Evolutionary conservation across 2,329 filamentous ascomycete genomes (phyloP).

Genomic region (Stachybotrys chartarum): DNA sequence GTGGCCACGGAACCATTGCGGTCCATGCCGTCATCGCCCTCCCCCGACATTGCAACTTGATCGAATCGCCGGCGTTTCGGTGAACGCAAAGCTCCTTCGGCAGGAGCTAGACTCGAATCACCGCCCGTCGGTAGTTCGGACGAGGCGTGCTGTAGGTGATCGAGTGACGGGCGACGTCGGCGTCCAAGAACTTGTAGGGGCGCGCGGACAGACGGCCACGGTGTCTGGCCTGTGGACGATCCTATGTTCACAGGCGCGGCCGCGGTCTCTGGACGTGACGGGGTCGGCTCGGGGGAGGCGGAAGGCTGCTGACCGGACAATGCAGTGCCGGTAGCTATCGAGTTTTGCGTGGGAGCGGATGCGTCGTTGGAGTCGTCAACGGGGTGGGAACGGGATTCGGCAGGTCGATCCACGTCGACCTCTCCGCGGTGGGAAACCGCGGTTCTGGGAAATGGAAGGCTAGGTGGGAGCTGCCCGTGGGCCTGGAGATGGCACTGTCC

Average conservation of each 20-base stretch:
- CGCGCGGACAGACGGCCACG: slow-evolving; percentile 15
- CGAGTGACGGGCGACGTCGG: slow-evolving; percentile 40
- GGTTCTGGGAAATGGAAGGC: slow-evolving; percentile 12
- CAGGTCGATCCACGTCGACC: slow-evolving; percentile 33
- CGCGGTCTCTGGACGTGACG: slow-evolving; percentile 16
- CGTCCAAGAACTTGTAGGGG: slow-evolving; percentile 42
- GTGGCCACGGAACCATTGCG: slow-evolving; percentile 47
- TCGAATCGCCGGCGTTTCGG: slow-evolving; percentile 50
- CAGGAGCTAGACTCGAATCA: slow-evolving; percentile 10
- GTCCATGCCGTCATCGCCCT: slow-evolving; percentile 41
- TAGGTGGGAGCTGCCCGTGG: neutral
- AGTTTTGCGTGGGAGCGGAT: slow-evolving; percentile 47
- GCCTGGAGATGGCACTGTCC: neutral
- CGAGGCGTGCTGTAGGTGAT: slow-evolving; percentile 24
- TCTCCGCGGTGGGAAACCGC: slow-evolving; percentile 32
- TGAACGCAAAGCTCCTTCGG: slow-evolving; percentile 7
- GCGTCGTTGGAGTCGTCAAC: slow-evolving; percentile 53
- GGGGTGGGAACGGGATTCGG: slow-evolving; percentile 24
- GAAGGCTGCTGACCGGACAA: slow-evolving; percentile 30
- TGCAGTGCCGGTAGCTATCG: slow-evolving; percentile 39
- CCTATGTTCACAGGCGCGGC: slow-evolving; percentile 32
- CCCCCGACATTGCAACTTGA: slow-evolving; percentile 52
- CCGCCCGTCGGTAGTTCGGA: slow-evolving; percentile 10
- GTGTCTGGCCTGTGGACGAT: slow-evolving; percentile 23
- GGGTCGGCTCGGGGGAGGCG: slow-evolving; percentile 14